Base-by-base conservation (phyloP, 2,329 filamentous ascomycete genomes). In the Beauveria sp. region DNA sequence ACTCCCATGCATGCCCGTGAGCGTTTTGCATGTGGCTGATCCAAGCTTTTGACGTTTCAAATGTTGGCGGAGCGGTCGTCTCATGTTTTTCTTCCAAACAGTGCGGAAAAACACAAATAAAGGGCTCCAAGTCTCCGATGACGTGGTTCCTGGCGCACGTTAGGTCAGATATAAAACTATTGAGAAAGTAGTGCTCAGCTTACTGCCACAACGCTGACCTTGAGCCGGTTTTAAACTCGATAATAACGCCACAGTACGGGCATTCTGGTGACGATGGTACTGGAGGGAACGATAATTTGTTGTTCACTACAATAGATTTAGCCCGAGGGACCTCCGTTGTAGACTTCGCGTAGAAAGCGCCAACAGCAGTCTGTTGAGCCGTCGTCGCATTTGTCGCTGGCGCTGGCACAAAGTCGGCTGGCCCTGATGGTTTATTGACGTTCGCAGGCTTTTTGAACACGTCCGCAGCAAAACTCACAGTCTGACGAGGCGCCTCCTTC, bases 1-100 rank as follows among this genome's bases (percentile, higher is more conserved):
- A 70, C 63, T 70, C 68, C 68, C 68, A 69, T 63, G 51, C 60
- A 65, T 69, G 60, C 55, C 68, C 68, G 62, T 69, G 68, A 61
- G 68, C 65, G 52, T 54, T 69, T 63, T 69, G 65, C 64, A 67
- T 65, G 61, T 66, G 64, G 62, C 61, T 64, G 18, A 61, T 16
- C 65, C 65, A 67, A 34, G 64, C 62, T 55, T 62, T 64, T 34
- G 64, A 67, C 41, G 64, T 65, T 57, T 66, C 65, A 55, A 67
- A 65, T 59, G 65, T 67, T 12, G 46, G 34, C 61, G 59, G 55
- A 62, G 58, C 54, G 22, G 61, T 8, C 44, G 50, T 56, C 18
- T 60, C 20, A 55, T 62, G 53, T 53, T 51, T 37, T 59, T 8
- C 44, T 30, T 62, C 60, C 46, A 62, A 34, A 46, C 64, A 59